Percentiles rank a stretch among this genome's conserved stretches.
Conservation (phyloP, 371 early-diverging fungal species). For the Rhizopus stolonifer region DNA sequence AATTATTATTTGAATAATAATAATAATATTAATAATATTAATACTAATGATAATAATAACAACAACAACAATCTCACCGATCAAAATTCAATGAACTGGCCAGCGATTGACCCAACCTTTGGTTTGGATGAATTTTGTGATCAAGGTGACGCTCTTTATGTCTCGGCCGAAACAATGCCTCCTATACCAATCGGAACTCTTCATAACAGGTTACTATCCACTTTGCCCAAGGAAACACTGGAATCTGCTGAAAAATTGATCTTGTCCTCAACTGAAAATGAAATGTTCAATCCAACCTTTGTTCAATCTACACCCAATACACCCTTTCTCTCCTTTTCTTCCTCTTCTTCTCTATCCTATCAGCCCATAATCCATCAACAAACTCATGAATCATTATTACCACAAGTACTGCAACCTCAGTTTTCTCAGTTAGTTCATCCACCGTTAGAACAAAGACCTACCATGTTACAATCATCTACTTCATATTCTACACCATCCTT, state of each 20-base stretch:
- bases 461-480: not conserved
- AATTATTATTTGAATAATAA: not conserved
- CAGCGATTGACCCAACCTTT: not conserved
- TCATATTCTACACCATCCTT: not conserved
- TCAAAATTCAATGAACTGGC: not conserved
- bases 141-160: slow-evolving; percentile 21
- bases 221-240: slow-evolving; percentile 35
- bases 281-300: not conserved
- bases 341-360: slow-evolving; percentile 8
- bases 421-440: too few species aligned
- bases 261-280: not conserved
- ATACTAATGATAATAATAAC: not conserved
- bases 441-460: not conserved
- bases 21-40: not conserved
- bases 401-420: too few species aligned
- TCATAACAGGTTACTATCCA: slow-evolving; percentile 31
- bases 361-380: not conserved
- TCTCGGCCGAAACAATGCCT: slow-evolving; percentile 27
- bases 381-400: too few species aligned
- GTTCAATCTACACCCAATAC: slow-evolving; percentile 22
- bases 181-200: slow-evolving; percentile 30
- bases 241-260: slow-evolving; percentile 34
- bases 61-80: not conserved
- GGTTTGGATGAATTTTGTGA: not conserved
- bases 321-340: slow-evolving; percentile 11